phyloP scores from a whole-genome alignment of 257 asterid genomes.

The Ballota nigra region DNA sequence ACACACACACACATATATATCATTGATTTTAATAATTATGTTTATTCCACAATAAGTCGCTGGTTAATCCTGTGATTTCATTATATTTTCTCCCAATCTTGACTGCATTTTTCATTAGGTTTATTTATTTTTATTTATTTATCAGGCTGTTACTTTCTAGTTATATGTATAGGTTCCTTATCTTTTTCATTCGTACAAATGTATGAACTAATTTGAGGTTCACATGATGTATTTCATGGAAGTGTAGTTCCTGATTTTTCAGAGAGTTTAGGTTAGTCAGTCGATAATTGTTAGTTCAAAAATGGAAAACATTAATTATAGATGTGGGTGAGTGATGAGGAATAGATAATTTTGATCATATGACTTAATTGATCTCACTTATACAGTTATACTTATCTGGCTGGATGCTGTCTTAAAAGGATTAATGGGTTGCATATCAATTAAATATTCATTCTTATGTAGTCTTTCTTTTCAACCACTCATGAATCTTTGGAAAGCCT shows the following conservation, averaged over 20 bases:
- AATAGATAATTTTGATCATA: not conserved
- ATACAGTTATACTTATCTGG: not conserved
- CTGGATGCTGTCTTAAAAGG: not conserved
- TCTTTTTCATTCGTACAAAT: not conserved
- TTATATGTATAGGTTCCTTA: not conserved
- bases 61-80: not conserved
- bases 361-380: not conserved
- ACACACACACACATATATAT: not conserved
- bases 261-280: not conserved
- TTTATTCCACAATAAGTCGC: not conserved
- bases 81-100: not conserved
- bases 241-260: not conserved
- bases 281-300: not conserved
- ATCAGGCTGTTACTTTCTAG: not conserved
- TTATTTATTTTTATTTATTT: not conserved
- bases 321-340: not conserved
- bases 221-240: not conserved
- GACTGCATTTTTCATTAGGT: not conserved
- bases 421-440: not conserved
- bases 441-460: not conserved
- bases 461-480: not conserved
- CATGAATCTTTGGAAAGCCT: not conserved
- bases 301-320: not conserved
- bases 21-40: not conserved
- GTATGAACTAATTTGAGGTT: not conserved